phyloP scores from a whole-genome alignment of 345 rosid genomes.

The Pistacia vera region DNA sequence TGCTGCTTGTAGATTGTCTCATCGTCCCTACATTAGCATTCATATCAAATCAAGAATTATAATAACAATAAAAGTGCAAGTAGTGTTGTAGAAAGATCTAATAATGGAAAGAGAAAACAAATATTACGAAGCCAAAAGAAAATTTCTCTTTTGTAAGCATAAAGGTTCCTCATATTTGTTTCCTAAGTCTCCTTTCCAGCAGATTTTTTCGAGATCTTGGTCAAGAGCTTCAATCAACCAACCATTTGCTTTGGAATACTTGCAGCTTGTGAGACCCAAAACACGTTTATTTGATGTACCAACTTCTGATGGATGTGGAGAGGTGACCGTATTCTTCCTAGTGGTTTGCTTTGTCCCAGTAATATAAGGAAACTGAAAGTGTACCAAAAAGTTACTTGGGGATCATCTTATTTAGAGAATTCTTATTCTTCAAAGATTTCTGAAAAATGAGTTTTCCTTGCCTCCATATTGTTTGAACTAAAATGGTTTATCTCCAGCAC shows the following conservation, averaged over 20 bases:
- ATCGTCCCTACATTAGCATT: constrained; percentile 52
- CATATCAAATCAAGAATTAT: constrained; percentile 4
- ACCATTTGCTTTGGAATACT: constrained; percentile 54
- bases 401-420: not conserved
- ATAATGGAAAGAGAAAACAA: not conserved
- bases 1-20: constrained; percentile 42
- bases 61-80: not conserved
- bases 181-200: constrained; percentile 57
- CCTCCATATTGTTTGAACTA: constrained; percentile 85
- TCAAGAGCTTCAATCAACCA: constrained; percentile 56
- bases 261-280: constrained; percentile 73
- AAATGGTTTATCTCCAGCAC: constrained; percentile 67
- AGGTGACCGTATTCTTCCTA: constrained; percentile 12
- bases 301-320: constrained; percentile 21
- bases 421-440: constrained; percentile 10
- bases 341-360: constrained; percentile 25
- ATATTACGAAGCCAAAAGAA: constrained; percentile 52
- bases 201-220: constrained; percentile 51
- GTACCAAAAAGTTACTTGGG: constrained; percentile 6
- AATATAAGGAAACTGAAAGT: constrained; percentile 59
- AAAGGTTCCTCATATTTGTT: constrained; percentile 39
- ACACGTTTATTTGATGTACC: constrained; percentile 29
- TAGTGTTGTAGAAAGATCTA: constrained; percentile 2
- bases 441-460: constrained; percentile 24
- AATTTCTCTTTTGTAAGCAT: constrained; percentile 70